Evolutionary conservation across 768 basidiomycete species (phyloP).

Genomic region (Podaxis mareebaensis): DNA sequence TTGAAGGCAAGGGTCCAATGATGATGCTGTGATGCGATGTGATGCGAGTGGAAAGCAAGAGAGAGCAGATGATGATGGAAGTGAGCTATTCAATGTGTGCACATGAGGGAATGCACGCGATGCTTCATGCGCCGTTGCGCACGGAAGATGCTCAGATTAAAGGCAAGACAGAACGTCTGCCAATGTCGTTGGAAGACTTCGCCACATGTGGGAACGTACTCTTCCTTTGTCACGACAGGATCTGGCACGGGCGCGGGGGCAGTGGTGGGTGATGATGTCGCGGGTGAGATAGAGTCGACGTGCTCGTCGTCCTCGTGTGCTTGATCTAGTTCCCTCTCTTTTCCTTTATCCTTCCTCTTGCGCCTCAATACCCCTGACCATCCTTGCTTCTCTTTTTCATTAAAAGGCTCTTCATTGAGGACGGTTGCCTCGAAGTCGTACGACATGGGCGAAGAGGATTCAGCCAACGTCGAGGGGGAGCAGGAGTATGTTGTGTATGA

Average conservation of each 20-base stretch:
- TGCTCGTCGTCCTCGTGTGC: slow-evolving; percentile 9
- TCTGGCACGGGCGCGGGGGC: neutral
- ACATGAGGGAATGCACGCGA: slow-evolving; percentile 14
- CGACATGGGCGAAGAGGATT: slow-evolving; percentile 10
- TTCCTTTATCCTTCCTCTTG: slow-evolving; percentile 15
- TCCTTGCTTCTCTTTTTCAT: slow-evolving; percentile 13
- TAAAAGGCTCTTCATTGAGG: slow-evolving; percentile 6
- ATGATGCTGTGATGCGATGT: slow-evolving; percentile 5
- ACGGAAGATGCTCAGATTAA: slow-evolving; percentile 16
- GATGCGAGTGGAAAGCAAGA: neutral
- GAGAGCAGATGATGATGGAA: neutral
- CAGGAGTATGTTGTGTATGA: slow-evolving; percentile 2
- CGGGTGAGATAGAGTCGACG: neutral
- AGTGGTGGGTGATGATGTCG: neutral
- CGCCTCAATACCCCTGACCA: slow-evolving; percentile 12
- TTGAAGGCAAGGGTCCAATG: slow-evolving; percentile 1
- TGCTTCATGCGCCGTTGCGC: slow-evolving; percentile 16
- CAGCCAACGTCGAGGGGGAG: slow-evolving; percentile 8
- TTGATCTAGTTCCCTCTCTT: slow-evolving; percentile 7
- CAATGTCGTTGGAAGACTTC: slow-evolving; percentile 17
- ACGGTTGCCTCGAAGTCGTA: slow-evolving; percentile 8
- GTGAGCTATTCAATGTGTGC: slow-evolving; percentile 2
- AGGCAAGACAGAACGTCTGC: slow-evolving; percentile 15
- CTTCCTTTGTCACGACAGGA: slow-evolving; percentile 3
- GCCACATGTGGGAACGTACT: slow-evolving; percentile 13